These are phyloP conservation scores for Yamadazyma ubonensis DNA, from an alignment of 805 yeast genomes.

Conservation along the genomic window DNA sequence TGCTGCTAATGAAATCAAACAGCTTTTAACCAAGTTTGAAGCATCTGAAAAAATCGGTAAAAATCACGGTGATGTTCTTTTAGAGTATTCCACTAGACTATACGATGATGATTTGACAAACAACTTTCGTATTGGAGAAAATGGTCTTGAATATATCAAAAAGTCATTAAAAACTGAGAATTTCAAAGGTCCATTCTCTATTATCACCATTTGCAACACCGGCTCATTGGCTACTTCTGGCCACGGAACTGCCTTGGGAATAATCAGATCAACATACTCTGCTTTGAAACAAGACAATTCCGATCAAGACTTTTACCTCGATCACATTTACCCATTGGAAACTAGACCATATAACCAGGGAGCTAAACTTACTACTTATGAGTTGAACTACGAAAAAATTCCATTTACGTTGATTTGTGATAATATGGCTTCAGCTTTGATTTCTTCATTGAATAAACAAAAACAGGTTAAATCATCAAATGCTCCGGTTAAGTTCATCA, in stretches of 20 bases:
- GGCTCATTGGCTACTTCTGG: constrained; percentile 98
- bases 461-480: constrained; percentile 15
- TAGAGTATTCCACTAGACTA: constrained; percentile 50
- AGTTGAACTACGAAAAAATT: constrained; percentile 76
- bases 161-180: constrained; percentile 44
- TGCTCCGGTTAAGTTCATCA: constrained; percentile 81
- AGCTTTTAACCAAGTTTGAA: constrained; percentile 20
- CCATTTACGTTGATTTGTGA: constrained; percentile 91
- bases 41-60: constrained; percentile 23
- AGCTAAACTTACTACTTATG: constrained; percentile 88
- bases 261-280: constrained; percentile 69
- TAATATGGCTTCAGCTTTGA: constrained; percentile 82
- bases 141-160: constrained; percentile 72
- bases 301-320: constrained; percentile 46
- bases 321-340: constrained; percentile 82
- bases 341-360: constrained; percentile 98
- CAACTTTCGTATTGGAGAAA: constrained; percentile 72
- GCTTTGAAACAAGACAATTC: constrained; percentile 32
- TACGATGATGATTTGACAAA: constrained; percentile 77
- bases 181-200: constrained; percentile 68
- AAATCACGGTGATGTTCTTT: constrained; percentile 31
- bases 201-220: constrained; percentile 91
- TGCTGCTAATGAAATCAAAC: constrained; percentile 58
- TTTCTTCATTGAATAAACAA: constrained; percentile 42
- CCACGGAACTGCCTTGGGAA: constrained; percentile 95